phyloP scores from a whole-genome alignment of 1,139 yeast species.

The Debaryomyces udenii region DNA sequence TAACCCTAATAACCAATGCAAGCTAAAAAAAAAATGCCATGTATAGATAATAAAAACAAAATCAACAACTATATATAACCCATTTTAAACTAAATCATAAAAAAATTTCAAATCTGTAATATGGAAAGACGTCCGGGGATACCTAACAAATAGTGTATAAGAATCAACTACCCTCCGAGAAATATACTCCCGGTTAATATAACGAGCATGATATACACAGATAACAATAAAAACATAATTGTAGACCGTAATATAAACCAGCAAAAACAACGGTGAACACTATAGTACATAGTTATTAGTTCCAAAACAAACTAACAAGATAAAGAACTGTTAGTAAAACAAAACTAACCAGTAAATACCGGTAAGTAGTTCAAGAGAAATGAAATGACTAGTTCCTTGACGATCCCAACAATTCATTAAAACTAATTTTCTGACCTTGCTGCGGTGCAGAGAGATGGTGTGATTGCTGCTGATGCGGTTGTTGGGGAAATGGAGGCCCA shows the following conservation, averaged over 20 bases:
- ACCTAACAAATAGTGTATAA: slow-evolving; percentile 2
- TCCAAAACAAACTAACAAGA: slow-evolving; percentile 1
- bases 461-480: neutral
- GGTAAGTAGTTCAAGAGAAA: slow-evolving; percentile 4
- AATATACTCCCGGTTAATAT: too few relatives aligned
- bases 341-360: neutral
- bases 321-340: neutral
- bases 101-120: slow-evolving; percentile 2
- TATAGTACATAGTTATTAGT: slow-evolving; percentile 1
- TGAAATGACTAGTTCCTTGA: slow-evolving; percentile 23
- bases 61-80: slow-evolving; percentile 4
- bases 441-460: slow-evolving; percentile 12
- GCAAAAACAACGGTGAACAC: neutral
- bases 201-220: too few relatives aligned
- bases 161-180: neutral
- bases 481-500: slow-evolving; percentile 15
- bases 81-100: slow-evolving; percentile 2
- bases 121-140: neutral
- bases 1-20: neutral
- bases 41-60: slow-evolving; percentile 3
- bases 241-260: neutral
- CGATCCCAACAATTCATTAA: slow-evolving; percentile 45
- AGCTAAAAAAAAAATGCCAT: slow-evolving; percentile 2
- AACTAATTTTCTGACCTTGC: slow-evolving; percentile 44
- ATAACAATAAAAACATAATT: too few relatives aligned